Evolutionary conservation across 106 monocot genomes (phyloP), one percentile per base, ranked within the genome.

Genomic region (Platanthera guangdongensis): DNA sequence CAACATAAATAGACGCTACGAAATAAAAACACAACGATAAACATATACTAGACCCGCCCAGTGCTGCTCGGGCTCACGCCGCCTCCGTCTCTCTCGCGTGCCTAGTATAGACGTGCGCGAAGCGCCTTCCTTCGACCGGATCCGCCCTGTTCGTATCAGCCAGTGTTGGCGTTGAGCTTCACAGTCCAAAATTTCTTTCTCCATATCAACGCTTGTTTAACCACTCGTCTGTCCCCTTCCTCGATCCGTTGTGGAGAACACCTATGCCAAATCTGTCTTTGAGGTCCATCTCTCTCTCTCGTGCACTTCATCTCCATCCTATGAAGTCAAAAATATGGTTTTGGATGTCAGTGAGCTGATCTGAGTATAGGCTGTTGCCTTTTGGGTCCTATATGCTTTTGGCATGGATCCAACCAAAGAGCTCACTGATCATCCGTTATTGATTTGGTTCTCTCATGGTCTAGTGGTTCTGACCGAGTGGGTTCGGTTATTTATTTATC

Each of bases 401-500:
- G 79, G 85, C 53, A 94, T 99, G 62, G 97, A 99, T 92, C 97
- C 88, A 53, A 80, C 81, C 77, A 94, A 85, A 75, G 94, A 94
- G 1, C 90, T 99, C 21, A 79, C 85, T 1, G 94, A 99, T 84
- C 76, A 75, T 10, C 94, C 94, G 91, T 94, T 97, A 75, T 16
- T 48, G 10, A 11, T 12, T 47, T 7, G 32, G 6, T 76, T 46
- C 10, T 57, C 16, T 55, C n/a, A 10, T 79, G 49, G 45, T 32
- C 25, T 50, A 8, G 51, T 65, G 50, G 10, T 57, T 28, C 18
- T 50, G 16, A 8, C 4, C 14, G 12, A 9, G 4, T 16, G 6
- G 51, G 75, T 32, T 12, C 14, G 18, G 45, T 47, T 10, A 18
- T 75, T 47, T 30, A n/a, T n/a, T n/a, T n/a, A n/a, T 70, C 16